Percentiles rank a stretch among this genome's conserved stretches.
phyloP scores from a whole-genome alignment of 495 filamentous ascomycete species.

The Daldinia loculata region DNA sequence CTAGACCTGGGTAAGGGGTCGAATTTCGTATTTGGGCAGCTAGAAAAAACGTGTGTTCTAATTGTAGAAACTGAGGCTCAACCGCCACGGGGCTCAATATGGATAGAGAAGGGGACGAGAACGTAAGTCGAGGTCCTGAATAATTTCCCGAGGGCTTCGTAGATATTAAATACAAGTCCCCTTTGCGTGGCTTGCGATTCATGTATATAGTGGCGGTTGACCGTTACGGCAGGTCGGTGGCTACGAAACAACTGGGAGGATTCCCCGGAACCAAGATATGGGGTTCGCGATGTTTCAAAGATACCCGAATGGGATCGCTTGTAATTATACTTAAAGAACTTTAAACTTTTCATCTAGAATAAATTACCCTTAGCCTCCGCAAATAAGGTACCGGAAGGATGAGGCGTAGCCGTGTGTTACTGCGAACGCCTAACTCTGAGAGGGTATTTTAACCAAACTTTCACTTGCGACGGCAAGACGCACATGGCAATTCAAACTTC shows the following conservation, averaged over 20 bases:
- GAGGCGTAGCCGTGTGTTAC: constrained; percentile 24
- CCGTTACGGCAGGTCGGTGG: constrained; percentile 25
- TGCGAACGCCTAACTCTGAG: not conserved
- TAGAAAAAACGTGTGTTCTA: constrained; percentile 4
- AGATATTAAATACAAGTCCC: not conserved
- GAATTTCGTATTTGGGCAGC: not conserved
- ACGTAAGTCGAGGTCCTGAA: constrained; percentile 1
- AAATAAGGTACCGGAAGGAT: constrained; percentile 23
- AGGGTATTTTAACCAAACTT: not conserved
- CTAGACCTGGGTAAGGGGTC: not conserved
- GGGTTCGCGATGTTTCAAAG: constrained; percentile 24
- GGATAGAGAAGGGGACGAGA: not conserved
- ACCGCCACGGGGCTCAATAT: not conserved
- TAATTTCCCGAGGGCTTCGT: not conserved
- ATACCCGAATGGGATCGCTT: constrained; percentile 2
- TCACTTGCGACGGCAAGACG: not conserved
- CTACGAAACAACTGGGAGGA: constrained; percentile 12
- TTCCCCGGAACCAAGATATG: constrained; percentile 13
- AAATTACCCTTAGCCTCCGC: constrained; percentile 4
- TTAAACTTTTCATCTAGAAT: constrained; percentile 10
- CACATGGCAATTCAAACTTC: constrained; percentile 12
- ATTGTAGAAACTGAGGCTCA: constrained; percentile 13
- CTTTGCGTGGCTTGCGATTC: constrained; percentile 4
- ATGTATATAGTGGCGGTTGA: not conserved
- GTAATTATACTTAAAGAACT: not conserved